A percentile compares a stretch with the other conserved stretches of the same genome.
Conservation (phyloP, 192 early-diverging fungal species). For the Coemansia sp. region DNA sequence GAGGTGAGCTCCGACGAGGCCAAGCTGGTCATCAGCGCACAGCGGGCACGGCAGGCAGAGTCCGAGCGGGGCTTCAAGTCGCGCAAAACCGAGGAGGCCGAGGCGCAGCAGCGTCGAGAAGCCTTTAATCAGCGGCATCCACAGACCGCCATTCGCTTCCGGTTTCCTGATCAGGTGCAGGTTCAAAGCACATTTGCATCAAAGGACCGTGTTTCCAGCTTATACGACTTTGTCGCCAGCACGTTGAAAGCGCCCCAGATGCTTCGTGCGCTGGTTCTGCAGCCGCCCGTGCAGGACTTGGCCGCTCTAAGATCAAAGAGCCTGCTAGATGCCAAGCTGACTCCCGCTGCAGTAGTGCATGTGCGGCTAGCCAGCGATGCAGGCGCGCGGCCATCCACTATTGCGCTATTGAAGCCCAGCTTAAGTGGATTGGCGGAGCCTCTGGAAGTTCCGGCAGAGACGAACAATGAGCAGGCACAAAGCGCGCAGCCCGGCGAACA, state of each 20-base stretch:
- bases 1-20: slow-evolving; percentile 69
- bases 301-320: background rate
- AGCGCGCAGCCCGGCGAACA: background rate
- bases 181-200: slow-evolving; percentile 76
- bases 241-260: slow-evolving; percentile 10
- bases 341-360: slow-evolving; percentile 46
- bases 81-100: slow-evolving; percentile 68
- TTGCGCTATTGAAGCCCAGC: slow-evolving; percentile 15
- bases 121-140: slow-evolving; percentile 25
- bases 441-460: slow-evolving; percentile 4
- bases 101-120: slow-evolving; percentile 54
- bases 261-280: slow-evolving; percentile 25
- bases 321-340: slow-evolving; percentile 32
- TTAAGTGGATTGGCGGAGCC: slow-evolving; percentile 20
- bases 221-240: slow-evolving; percentile 23
- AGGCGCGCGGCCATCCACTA: background rate
- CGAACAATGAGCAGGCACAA: background rate
- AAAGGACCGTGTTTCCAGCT: slow-evolving; percentile 50
- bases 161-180: slow-evolving; percentile 74
- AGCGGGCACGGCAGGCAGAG: slow-evolving; percentile 54
- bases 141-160: slow-evolving; percentile 70
- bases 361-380: slow-evolving; percentile 18
- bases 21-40: slow-evolving; percentile 59
- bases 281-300: slow-evolving; percentile 37
- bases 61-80: slow-evolving; percentile 78